Conservation (phyloP, 441 rosid species). For the Jatropha multifida region DNA sequence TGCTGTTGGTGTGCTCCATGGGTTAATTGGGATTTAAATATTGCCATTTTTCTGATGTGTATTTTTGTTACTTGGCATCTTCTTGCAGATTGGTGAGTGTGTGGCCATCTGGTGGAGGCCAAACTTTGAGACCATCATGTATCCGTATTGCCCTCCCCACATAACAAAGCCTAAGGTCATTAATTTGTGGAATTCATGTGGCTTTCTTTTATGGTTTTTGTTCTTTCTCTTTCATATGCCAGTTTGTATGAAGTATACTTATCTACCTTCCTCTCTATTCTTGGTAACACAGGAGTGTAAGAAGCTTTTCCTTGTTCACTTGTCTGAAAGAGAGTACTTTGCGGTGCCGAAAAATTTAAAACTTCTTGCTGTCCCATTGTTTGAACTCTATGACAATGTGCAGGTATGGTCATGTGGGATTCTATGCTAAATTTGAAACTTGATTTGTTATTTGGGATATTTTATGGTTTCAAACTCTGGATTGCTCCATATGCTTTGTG, state of each 20-base stretch:
- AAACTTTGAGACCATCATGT: slow-evolving; percentile 95
- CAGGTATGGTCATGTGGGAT: slow-evolving; percentile 49
- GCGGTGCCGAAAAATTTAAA: slow-evolving; percentile 97
- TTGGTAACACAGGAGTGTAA: slow-evolving; percentile 78
- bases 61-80: neutral
- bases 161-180: slow-evolving; percentile 91
- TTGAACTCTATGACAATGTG: slow-evolving; percentile 97
- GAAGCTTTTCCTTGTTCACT: slow-evolving; percentile 90
- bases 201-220: slow-evolving; percentile 1
- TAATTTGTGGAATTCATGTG: neutral
- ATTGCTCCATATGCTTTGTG: neutral
- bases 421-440: neutral
- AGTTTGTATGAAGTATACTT: slow-evolving; percentile 8
- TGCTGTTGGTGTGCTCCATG: neutral
- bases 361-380: slow-evolving; percentile 95
- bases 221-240: neutral
- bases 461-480: neutral
- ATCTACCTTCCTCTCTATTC: slow-evolving; percentile 6
- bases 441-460: neutral
- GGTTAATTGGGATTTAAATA: slow-evolving; percentile 4
- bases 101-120: slow-evolving; percentile 99
- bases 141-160: slow-evolving; percentile 98
- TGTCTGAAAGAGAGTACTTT: slow-evolving; percentile 97
- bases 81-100: slow-evolving; percentile 85
- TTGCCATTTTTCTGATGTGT: slow-evolving; percentile 4